Conservation (phyloP, 768 basidiomycete species). For the Leccinum pellstonianum region DNA sequence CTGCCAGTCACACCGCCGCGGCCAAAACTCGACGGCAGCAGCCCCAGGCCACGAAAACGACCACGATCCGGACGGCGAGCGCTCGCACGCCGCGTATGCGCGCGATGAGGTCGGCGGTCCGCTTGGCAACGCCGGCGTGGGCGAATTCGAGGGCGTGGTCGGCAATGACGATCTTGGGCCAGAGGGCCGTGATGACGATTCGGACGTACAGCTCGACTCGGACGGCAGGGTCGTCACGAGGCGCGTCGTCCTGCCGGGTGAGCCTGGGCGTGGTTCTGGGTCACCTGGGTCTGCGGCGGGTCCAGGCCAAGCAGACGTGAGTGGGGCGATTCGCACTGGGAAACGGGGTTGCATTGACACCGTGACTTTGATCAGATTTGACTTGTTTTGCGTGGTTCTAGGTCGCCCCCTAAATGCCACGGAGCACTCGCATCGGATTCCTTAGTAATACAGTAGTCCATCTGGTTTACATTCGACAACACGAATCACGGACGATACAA, state of each 20-base stretch:
- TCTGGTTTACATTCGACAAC: slow-evolving; percentile 1
- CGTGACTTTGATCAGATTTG: slow-evolving; percentile 6
- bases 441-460: not conserved
- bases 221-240: slow-evolving; percentile 26
- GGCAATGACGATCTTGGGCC: slow-evolving; percentile 31
- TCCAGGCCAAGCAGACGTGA: slow-evolving; percentile 18
- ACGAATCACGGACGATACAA: slow-evolving; percentile 2
- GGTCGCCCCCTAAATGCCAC: not conserved
- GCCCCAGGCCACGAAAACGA: no score
- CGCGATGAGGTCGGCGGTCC: slow-evolving; percentile 31
- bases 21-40: not conserved
- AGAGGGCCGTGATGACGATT: slow-evolving; percentile 8
- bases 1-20: slow-evolving; percentile 6
- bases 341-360: not conserved
- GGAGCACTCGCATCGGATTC: no score
- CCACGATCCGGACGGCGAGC: slow-evolving; percentile 16
- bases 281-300: not conserved
- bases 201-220: slow-evolving; percentile 18
- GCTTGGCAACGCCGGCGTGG: slow-evolving; percentile 27
- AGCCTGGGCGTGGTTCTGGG: not conserved
- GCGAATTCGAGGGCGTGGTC: slow-evolving; percentile 32
- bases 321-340: slow-evolving; percentile 1
- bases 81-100: slow-evolving; percentile 27
- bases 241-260: slow-evolving; percentile 4
- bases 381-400: not conserved